A percentile compares a stretch with the other conserved stretches of the same genome.
These are phyloP conservation scores for Albugo candida DNA, from an alignment of 352 stramenopile species.

Conservation along the genomic window DNA sequence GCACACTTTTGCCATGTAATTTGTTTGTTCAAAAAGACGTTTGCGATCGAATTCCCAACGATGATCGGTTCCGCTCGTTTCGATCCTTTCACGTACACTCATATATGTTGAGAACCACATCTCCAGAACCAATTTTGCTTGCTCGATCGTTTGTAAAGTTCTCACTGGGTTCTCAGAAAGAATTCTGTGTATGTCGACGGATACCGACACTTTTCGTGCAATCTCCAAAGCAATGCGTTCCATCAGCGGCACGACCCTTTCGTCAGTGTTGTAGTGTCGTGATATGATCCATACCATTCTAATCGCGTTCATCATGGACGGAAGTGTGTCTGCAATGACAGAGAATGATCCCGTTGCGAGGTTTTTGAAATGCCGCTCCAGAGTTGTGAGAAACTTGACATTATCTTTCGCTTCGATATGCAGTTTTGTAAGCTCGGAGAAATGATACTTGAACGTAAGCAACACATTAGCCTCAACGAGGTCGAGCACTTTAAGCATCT, in stretches of 20 bases:
- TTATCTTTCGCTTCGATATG: slow-evolving; percentile 93
- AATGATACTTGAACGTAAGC: slow-evolving; percentile 87
- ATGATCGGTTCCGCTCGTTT: slow-evolving; percentile 86
- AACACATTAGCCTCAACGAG: slow-evolving; percentile 81
- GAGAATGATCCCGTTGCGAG: slow-evolving; percentile 80
- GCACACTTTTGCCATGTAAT: slow-evolving; percentile 93
- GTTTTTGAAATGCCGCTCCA: slow-evolving; percentile 94
- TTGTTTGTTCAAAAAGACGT: slow-evolving; percentile 88
- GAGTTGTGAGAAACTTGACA: slow-evolving; percentile 90
- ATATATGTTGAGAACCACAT: slow-evolving; percentile 90
- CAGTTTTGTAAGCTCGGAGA: slow-evolving; percentile 86
- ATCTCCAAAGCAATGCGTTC: slow-evolving; percentile 89
- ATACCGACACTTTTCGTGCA: slow-evolving; percentile 78
- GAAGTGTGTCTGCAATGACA: slow-evolving; percentile 84
- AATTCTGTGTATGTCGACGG: slow-evolving; percentile 86
- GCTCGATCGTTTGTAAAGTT: slow-evolving; percentile 67
- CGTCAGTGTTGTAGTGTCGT: slow-evolving; percentile 93
- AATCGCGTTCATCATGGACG: slow-evolving; percentile 93
- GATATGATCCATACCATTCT: slow-evolving; percentile 97
- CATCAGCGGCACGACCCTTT: slow-evolving; percentile 92
- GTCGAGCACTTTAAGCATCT: slow-evolving; percentile 88
- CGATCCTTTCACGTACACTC: slow-evolving; percentile 85
- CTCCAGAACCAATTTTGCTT: slow-evolving; percentile 84
- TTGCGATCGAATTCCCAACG: slow-evolving; percentile 93
- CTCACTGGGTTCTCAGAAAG: slow-evolving; percentile 56